Percentiles rank a stretch among this genome's conserved stretches.
Evolutionary conservation across 2,329 filamentous ascomycete genomes (phyloP).

Genomic region (Phoma sp.): DNA sequence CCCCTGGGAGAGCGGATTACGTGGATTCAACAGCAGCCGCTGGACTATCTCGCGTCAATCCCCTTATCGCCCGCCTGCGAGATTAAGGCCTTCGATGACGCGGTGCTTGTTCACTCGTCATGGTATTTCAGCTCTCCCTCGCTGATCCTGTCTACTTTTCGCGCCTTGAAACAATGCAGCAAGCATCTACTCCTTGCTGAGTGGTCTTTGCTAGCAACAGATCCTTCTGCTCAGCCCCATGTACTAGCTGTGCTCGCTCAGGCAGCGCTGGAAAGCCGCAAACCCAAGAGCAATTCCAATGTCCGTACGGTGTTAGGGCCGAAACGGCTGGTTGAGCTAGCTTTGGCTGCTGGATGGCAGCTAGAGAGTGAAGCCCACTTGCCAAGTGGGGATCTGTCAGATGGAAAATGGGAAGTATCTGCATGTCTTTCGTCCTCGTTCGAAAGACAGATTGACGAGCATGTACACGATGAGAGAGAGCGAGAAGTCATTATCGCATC

Average conservation of each 20-base stretch:
- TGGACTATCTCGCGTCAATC: conserved; percentile 30
- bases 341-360: conserved; percentile 47
- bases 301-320: conserved; percentile 57
- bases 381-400: conserved; percentile 47
- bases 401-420: conserved; percentile 52
- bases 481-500: conserved; percentile 20
- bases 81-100: conserved; percentile 50
- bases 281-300: conserved; percentile 52
- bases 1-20: conserved; percentile 52
- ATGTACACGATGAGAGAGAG: conserved; percentile 23
- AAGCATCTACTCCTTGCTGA: conserved; percentile 55
- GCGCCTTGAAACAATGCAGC: conserved; percentile 43
- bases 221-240: conserved; percentile 54
- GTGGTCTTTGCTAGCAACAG: conserved; percentile 53
- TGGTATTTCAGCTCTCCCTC: conserved; percentile 60
- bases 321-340: conserved; percentile 48
- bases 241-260: conserved; percentile 59
- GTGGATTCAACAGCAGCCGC: conserved; percentile 52
- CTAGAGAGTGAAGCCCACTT: conserved; percentile 48
- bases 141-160: conserved; percentile 48
- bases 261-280: conserved; percentile 53
- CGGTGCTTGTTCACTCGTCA: conserved; percentile 59
- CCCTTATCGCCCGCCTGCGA: conserved; percentile 11
- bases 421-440: conserved; percentile 23
- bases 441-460: conserved; percentile 21